phyloP scores from a whole-genome alignment of 2,329 filamentous ascomycete genomes.

The Cordyceps farinosa region DNA sequence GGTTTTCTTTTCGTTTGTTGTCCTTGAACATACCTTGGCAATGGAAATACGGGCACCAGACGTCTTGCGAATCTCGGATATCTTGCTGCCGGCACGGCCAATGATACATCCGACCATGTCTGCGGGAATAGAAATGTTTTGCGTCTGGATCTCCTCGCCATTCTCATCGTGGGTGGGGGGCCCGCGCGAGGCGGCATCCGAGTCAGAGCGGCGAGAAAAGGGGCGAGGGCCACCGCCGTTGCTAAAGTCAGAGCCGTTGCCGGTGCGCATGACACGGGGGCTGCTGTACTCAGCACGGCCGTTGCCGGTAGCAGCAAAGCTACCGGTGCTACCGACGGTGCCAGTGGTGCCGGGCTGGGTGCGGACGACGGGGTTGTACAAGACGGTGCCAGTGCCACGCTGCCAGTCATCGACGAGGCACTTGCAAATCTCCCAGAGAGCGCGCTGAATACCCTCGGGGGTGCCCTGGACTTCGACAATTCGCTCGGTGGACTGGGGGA shows the following conservation, averaged over 20 bases:
- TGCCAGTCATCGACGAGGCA: slow-evolving; percentile 98
- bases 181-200: slow-evolving; percentile 74
- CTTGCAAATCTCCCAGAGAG: slow-evolving; percentile 98
- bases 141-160: slow-evolving; percentile 94
- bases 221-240: slow-evolving; percentile 60
- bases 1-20: neutral
- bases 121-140: slow-evolving; percentile 98
- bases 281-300: slow-evolving; percentile 52
- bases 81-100: slow-evolving; percentile 90
- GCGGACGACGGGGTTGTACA: slow-evolving; percentile 94
- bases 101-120: slow-evolving; percentile 99
- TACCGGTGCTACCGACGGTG: slow-evolving; percentile 43
- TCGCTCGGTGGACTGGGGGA: slow-evolving; percentile 95
- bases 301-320: slow-evolving; percentile 36
- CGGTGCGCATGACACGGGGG: slow-evolving; percentile 84
- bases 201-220: slow-evolving; percentile 77
- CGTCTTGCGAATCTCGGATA: slow-evolving; percentile 96
- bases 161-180: slow-evolving; percentile 91
- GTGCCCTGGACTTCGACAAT: slow-evolving; percentile 96
- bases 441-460: slow-evolving; percentile 91
- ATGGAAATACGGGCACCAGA: slow-evolving; percentile 97
- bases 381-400: slow-evolving; percentile 90
- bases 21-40: slow-evolving; percentile 57
- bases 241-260: slow-evolving; percentile 96
- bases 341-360: slow-evolving; percentile 60